A percentile compares a stretch with the other conserved stretches of the same genome.
Conservation (phyloP, 768 basidiomycete species). For the Cantharellus anzutake region DNA sequence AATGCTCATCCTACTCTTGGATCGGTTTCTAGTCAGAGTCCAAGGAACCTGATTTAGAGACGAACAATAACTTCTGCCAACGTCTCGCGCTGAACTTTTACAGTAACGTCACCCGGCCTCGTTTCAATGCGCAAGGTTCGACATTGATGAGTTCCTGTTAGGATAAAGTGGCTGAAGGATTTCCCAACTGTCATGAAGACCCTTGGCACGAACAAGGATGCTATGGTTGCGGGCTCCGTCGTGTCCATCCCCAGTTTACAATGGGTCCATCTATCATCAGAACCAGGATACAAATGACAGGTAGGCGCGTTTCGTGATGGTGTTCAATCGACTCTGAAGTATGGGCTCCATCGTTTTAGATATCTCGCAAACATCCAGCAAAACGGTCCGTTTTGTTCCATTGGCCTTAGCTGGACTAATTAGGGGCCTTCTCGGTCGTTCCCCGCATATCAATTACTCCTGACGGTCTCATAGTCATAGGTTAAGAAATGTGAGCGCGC, state of each 20-base stretch:
- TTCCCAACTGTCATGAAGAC: slow-evolving; percentile 8
- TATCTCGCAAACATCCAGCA: not conserved
- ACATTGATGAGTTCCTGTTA: not conserved
- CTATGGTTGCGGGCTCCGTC: slow-evolving; percentile 48
- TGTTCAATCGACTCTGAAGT: no score
- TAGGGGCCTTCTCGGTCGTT: slow-evolving; percentile 47
- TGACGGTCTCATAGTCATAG: slow-evolving; percentile 43
- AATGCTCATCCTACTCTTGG: slow-evolving; percentile 1
- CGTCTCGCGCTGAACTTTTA: slow-evolving; percentile 49
- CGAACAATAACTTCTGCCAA: slow-evolving; percentile 42
- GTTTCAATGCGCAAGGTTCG: slow-evolving; percentile 26
- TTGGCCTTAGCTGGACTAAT: not conserved
- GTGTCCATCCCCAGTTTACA: slow-evolving; percentile 31
- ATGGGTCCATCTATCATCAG: slow-evolving; percentile 48
- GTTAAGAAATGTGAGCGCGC: slow-evolving; percentile 33
- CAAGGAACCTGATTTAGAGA: slow-evolving; percentile 39
- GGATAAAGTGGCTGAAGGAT: not conserved
- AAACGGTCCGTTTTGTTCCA: not conserved
- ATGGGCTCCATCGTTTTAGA: not conserved
- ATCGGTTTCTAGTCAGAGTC: slow-evolving; percentile 34
- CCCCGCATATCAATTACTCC: slow-evolving; percentile 52
- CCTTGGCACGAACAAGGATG: slow-evolving; percentile 27
- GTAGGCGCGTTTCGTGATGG: not conserved
- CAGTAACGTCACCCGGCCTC: slow-evolving; percentile 31
- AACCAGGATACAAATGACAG: slow-evolving; percentile 57